Base-by-base conservation (phyloP, 148 eudicot species). In the Simmondsia chinensis region DNA sequence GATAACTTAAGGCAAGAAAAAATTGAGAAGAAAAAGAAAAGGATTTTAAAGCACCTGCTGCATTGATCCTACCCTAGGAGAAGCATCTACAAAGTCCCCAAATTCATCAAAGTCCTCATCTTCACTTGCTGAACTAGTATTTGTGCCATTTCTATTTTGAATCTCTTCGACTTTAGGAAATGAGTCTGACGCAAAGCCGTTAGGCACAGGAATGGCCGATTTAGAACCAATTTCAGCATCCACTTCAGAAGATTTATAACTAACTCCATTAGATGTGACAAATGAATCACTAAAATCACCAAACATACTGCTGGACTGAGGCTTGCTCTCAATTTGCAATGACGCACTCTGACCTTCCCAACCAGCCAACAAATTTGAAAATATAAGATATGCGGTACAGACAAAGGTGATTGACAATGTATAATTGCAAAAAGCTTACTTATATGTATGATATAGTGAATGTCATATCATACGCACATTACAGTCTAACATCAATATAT, bases 11-110 rank as follows among this genome's bases (percentile, higher is more conserved):
- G n/a, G n/a, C n/a, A n/a, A n/a, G n/a, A n/a, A n/a, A n/a, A n/a
- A n/a, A n/a, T n/a, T n/a, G n/a, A n/a, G n/a, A n/a, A n/a, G n/a
- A n/a, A n/a, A n/a, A n/a, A n/a, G n/a, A n/a, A n/a, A n/a, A n/a
- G n/a, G n/a, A n/a, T 7, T 26, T 47, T 3, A 53, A 50, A 52
- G 28, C 29, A 82, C 96, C 94, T 68, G 62, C 24, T 59, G 50
- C 41, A 51, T 63, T 22, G 55, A 38, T 36, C 29, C 81, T 56
- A 46, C 28, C 42, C 63, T 72, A 48, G 63, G 51, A 46, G 63
- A 45, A 34, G 85, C 87, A 42, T 65, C 70, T 24, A 71, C 20
- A 33, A 87, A 87, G 15, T 87, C 78, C 39, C 88, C 94, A 72
- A 76, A 76, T 44, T 78, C 93, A 50, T 76, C 83, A 36, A 45